Evolutionary conservation across 176 grass and related monocot species (phyloP).

Genomic region (Metroxylon sagu): DNA sequence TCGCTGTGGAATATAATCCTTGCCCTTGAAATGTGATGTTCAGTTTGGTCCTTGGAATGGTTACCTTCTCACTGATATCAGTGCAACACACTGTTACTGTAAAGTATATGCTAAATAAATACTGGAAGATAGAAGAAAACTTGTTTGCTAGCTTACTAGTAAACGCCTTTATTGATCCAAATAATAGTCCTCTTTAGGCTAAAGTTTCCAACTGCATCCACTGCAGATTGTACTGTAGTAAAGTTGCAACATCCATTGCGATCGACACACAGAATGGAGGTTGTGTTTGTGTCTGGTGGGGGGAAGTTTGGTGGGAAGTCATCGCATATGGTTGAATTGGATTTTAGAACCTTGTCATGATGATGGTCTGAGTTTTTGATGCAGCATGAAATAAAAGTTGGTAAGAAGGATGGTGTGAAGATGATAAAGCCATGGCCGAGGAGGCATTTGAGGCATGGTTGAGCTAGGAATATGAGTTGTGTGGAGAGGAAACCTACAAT

Average conservation of each 20-base stretch:
- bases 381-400: neutral
- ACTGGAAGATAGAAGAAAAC: no score
- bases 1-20: constrained; percentile 57
- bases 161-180: constrained; percentile 86
- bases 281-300: constrained; percentile 22
- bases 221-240: constrained; percentile 53
- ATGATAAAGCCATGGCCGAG: neutral
- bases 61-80: constrained; percentile 65
- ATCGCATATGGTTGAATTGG: constrained; percentile 32
- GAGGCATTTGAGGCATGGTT: constrained; percentile 7
- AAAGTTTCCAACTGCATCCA: constrained; percentile 33
- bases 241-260: constrained; percentile 68
- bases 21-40: constrained; percentile 93
- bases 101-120: no score
- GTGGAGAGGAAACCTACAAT: constrained; percentile 25
- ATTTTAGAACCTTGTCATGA: neutral
- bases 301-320: constrained; percentile 63
- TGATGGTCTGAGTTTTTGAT: neutral
- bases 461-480: constrained; percentile 6
- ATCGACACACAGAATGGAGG: constrained; percentile 56
- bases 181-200: constrained; percentile 54
- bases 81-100: no score
- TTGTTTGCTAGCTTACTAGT: constrained; percentile 41
- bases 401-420: constrained; percentile 7
- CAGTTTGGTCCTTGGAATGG: constrained; percentile 44